Evolutionary conservation across 768 basidiomycete species (phyloP), one percentile per base, ranked within the genome.

Genomic region (Serendipita indica): DNA sequence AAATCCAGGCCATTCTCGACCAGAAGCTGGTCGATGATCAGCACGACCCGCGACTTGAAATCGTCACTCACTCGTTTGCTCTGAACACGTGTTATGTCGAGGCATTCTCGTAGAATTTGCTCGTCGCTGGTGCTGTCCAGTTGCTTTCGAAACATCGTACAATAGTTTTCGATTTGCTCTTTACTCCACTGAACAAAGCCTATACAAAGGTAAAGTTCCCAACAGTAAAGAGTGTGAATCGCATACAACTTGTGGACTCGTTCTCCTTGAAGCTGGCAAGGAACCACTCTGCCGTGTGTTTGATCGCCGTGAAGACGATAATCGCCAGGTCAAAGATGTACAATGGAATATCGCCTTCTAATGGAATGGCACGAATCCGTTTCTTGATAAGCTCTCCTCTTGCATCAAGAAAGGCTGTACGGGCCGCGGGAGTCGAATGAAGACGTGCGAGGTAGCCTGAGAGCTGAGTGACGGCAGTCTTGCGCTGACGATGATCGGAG

Each of bases 271-370:
- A 99, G 59, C 90, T 92, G 0, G 86, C 84, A 64, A 97, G 74
- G 70, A 89, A 99, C 96, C 96, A 99, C 71, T 99, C 94, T 13
- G 89, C 89, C 1, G 93, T 96, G 67, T 98, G 90, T 68, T 96
- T 93, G 68, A 99, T 86, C 1, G 89, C 83, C 0, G 92, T 96
- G 65, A 98, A 98, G 60, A 84, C 81, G 0, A 98, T 88, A 39
- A 92, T 76, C 2, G 90, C 81, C 33, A 98, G 74, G 66, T 97
- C 89, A 33, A 81, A 84, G 49, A 98, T 78, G 65, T 94, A 98
- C 52, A 84, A 76, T 2, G 78, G 79, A 33, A 93, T 81, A 65
- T 92, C 82, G 2, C 94, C 93, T 63, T 94, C 90, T 63, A 92
- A 93, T 20, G 57, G 77, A 65, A 99, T 96, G 64, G 82, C 85